Percentiles rank a stretch among this genome's conserved stretches.
Evolutionary conservation across 345 rosid species (phyloP).

Genomic region (Eucalyptus paniculata): DNA sequence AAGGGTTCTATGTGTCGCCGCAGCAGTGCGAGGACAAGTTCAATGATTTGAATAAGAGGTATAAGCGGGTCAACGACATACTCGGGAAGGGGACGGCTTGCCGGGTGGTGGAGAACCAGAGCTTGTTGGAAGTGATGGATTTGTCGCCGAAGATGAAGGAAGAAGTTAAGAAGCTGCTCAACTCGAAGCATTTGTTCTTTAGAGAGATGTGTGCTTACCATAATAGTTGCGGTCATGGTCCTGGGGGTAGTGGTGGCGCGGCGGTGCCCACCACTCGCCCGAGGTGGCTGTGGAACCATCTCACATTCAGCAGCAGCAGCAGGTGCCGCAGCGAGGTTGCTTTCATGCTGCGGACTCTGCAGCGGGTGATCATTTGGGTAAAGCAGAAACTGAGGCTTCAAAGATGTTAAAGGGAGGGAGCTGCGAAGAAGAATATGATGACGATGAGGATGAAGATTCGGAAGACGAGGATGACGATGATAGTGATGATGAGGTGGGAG

Average conservation of each 20-base stretch:
- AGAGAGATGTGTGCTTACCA: constrained; percentile 98
- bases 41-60: constrained; percentile 94
- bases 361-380: not conserved
- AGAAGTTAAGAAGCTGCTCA: constrained; percentile 70
- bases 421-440: constrained; percentile 36
- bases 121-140: constrained; percentile 73
- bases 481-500: constrained; percentile 36
- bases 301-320: constrained; percentile 13
- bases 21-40: constrained; percentile 98
- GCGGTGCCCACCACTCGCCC: constrained; percentile 19
- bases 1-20: constrained; percentile 91
- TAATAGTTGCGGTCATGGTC: constrained; percentile 63
- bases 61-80: constrained; percentile 91
- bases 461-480: not conserved
- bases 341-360: constrained; percentile 37
- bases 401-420: constrained; percentile 26
- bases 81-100: constrained; percentile 91
- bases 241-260: not conserved
- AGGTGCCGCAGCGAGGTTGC: constrained; percentile 27
- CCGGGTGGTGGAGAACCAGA: constrained; percentile 85
- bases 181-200: constrained; percentile 89
- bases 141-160: constrained; percentile 65
- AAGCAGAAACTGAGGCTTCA: constrained; percentile 15
- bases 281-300: constrained; percentile 18
- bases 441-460: constrained; percentile 30